These are phyloP conservation scores for Rhodamnia rubescens DNA, from an alignment of 345 rosid species.

Conservation along the genomic window DNA sequence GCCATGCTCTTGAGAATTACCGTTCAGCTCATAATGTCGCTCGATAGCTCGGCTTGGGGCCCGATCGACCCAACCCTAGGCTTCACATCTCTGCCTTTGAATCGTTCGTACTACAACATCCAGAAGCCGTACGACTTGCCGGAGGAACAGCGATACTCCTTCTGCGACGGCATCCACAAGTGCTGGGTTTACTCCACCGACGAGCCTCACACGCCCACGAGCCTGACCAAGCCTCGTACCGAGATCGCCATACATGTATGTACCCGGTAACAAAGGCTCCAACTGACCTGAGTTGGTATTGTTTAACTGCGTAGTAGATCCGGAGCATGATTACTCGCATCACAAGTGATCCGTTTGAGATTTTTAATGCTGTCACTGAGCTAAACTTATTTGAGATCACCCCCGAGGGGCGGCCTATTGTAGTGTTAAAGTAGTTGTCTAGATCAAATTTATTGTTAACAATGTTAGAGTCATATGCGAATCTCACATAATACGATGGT, in stretches of 20 bases:
- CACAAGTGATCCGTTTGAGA: neutral
- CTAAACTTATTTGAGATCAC: neutral
- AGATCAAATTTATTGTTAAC: neutral
- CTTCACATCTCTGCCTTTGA: constrained; percentile 1
- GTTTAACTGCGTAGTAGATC: neutral
- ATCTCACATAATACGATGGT: neutral
- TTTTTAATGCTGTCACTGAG: neutral
- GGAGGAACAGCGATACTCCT: neutral
- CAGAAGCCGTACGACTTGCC: constrained; percentile 11
- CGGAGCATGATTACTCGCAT: neutral
- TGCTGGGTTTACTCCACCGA: constrained; percentile 11
- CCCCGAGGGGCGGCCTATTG: too few species aligned
- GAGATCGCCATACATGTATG: constrained; percentile 14
- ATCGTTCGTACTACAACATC: neutral
- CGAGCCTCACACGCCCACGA: constrained; percentile 9
- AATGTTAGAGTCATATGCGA: neutral
- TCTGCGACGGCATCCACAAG: constrained; percentile 6
- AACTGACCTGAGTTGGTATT: neutral
- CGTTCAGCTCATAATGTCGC: neutral
- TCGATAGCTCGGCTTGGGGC: neutral
- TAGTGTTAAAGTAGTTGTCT: neutral
- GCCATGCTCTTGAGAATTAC: neutral
- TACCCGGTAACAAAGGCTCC: neutral
- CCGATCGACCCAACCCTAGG: neutral
- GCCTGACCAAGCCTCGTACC: constrained; percentile 9